A percentile compares a stretch with the other conserved stretches of the same genome.
Conservation (phyloP, 2,329 filamentous ascomycete genomes). For the Fusarium sp. region DNA sequence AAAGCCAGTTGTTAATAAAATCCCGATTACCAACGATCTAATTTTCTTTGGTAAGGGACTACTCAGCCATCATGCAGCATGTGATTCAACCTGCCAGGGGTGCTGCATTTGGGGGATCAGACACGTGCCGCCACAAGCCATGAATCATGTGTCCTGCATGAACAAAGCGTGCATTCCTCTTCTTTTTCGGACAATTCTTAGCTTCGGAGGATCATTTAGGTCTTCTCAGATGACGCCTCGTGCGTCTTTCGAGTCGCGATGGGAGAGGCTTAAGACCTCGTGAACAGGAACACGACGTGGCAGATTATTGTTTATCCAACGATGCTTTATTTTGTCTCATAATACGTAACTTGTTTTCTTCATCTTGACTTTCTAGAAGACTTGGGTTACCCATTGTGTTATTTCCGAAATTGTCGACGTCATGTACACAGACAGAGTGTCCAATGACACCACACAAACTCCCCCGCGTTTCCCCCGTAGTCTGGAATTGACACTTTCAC, state of each 20-base stretch:
- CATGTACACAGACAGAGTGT: slow-evolving; percentile 7
- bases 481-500: slow-evolving; percentile 46
- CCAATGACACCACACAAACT: slow-evolving; percentile 17
- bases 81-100: slow-evolving; percentile 30
- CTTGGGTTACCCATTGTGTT: not conserved
- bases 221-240: slow-evolving; percentile 5
- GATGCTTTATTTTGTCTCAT: not conserved
- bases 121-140: slow-evolving; percentile 36
- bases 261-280: slow-evolving; percentile 24
- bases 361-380: slow-evolving; percentile 6
- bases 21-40: not conserved
- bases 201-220: not conserved
- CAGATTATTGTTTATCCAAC: not conserved
- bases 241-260: slow-evolving; percentile 6
- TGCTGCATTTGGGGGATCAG: slow-evolving; percentile 10
- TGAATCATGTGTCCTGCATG: slow-evolving; percentile 37
- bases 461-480: slow-evolving; percentile 35
- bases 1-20: not conserved
- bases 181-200: slow-evolving; percentile 4
- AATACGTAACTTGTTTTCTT: not conserved
- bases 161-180: slow-evolving; percentile 35
- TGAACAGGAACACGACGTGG: slow-evolving; percentile 8
- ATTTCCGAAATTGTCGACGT: slow-evolving; percentile 28
- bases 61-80: slow-evolving; percentile 25
- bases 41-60: slow-evolving; percentile 1